phyloP scores from a whole-genome alignment of 345 rosid genomes.

The Rubroshorea leprosula region DNA sequence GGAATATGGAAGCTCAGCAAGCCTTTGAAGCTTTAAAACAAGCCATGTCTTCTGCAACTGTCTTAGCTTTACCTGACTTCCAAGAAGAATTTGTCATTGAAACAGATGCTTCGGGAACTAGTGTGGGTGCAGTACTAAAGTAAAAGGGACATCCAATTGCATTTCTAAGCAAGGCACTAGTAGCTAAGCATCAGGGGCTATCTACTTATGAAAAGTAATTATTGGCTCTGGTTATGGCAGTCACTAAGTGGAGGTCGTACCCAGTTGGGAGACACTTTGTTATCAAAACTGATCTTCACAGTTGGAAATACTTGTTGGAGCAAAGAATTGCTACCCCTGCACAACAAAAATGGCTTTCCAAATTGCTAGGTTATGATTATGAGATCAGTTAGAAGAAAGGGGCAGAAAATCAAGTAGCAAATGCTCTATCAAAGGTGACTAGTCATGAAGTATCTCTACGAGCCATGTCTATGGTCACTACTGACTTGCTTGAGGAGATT shows the following conservation, averaged over 20 bases:
- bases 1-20: neutral
- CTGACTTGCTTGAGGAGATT: neutral
- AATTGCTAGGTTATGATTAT: neutral
- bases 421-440: neutral
- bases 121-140: neutral
- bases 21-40: neutral
- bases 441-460: neutral
- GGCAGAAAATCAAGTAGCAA: neutral
- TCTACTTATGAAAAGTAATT: neutral
- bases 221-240: neutral
- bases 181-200: neutral
- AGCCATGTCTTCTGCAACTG: neutral
- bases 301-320: neutral
- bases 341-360: neutral
- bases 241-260: neutral
- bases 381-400: neutral
- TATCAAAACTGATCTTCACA: neutral
- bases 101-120: neutral
- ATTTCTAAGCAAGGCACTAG: neutral
- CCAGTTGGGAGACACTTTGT: neutral
- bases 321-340: neutral
- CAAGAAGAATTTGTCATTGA: neutral
- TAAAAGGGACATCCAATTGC: neutral
- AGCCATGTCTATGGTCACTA: neutral
- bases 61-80: neutral